Conservation (phyloP, 2,329 filamentous ascomycete species). For the Chaetomium sp. region DNA sequence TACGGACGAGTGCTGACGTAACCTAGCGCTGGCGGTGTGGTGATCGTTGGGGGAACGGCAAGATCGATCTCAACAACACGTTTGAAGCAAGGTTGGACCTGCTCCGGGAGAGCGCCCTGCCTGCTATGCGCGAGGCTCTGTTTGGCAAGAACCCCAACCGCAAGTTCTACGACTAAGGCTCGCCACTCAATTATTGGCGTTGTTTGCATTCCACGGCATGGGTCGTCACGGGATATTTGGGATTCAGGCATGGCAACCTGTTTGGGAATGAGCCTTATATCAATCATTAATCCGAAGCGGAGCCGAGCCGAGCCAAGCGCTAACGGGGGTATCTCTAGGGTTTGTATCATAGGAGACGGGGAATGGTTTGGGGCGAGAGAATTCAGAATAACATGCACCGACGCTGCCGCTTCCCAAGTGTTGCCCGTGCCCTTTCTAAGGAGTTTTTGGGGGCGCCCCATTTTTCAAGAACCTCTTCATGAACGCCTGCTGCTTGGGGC, state of each 20-base stretch:
- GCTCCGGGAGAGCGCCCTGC: constrained; percentile 81
- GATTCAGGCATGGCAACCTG: constrained; percentile 12
- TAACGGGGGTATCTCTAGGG: constrained; percentile 27
- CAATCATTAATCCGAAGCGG: constrained; percentile 20
- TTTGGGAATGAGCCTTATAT: constrained; percentile 15
- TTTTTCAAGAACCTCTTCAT: constrained; percentile 49
- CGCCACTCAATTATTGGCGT: not conserved
- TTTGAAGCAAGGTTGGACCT: constrained; percentile 88
- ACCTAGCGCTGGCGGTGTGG: constrained; percentile 76
- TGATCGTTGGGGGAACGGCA: constrained; percentile 82
- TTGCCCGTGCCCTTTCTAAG: not conserved
- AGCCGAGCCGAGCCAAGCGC: constrained; percentile 15
- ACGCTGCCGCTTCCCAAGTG: not conserved
- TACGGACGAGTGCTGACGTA: constrained; percentile 33
- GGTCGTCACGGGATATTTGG: constrained; percentile 9
- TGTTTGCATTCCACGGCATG: constrained; percentile 2
- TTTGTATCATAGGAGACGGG: constrained; percentile 31
- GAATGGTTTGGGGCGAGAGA: not conserved
- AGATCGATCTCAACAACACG: constrained; percentile 98
- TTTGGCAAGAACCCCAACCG: constrained; percentile 96
- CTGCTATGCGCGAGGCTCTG: constrained; percentile 78
- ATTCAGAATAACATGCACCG: constrained; percentile 16
- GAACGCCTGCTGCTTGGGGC: constrained; percentile 51
- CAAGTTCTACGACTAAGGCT: constrained; percentile 82
- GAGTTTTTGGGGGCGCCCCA: constrained; percentile 12